phyloP scores from a whole-genome alignment of 75 land plant genomes.

The Cryptomeria japonica region DNA sequence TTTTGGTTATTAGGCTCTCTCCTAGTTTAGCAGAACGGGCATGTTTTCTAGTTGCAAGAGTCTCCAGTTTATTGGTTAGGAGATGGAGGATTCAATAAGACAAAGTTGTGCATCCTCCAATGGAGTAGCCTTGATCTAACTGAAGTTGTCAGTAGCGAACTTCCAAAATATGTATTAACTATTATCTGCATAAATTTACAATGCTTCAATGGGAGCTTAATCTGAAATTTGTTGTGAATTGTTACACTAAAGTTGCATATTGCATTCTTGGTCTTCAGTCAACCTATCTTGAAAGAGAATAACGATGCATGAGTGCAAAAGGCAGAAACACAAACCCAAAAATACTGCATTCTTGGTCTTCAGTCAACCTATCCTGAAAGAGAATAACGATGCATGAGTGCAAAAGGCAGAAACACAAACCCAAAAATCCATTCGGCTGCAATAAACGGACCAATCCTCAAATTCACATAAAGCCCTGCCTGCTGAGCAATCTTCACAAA shows the following conservation, averaged over 20 bases:
- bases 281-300: background rate
- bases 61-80: background rate
- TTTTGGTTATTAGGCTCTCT: background rate
- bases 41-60: background rate
- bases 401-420: slow-evolving; percentile 31
- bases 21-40: background rate
- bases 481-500: slow-evolving; percentile 76
- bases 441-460: slow-evolving; percentile 93
- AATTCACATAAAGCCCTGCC: slow-evolving; percentile 78
- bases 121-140: background rate
- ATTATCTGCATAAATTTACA: background rate
- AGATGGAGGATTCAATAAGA: background rate
- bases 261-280: background rate
- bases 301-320: background rate
- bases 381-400: background rate
- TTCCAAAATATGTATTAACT: background rate
- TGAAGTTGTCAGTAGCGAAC: background rate
- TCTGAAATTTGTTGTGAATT: background rate
- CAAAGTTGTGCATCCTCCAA: background rate
- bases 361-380: background rate
- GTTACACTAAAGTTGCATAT: background rate
- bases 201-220: background rate
- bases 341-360: background rate
- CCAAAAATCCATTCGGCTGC: slow-evolving; percentile 97
- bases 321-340: too few species aligned